Evolutionary conservation across 139 green algal species (phyloP).

Genomic region (Ettlia oleoabundans): DNA sequence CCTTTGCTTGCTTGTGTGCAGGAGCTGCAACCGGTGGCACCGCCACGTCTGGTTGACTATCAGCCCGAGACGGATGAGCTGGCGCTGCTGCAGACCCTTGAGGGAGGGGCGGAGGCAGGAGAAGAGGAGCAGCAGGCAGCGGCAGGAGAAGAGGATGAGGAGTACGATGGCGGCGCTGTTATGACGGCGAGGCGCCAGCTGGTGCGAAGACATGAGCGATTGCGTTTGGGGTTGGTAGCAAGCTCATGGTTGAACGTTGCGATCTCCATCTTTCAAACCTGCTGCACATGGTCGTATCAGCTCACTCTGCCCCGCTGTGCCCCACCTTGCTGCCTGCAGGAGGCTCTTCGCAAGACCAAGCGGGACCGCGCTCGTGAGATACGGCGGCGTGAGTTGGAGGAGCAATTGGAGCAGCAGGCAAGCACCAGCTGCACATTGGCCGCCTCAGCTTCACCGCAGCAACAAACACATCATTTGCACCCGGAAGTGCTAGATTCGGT

Average conservation of each 20-base stretch:
- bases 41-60: conserved; percentile 33
- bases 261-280: background rate
- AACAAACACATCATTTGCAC: too few relatives aligned
- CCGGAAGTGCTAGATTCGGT: too few relatives aligned
- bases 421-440: too few relatives aligned
- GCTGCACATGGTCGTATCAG: too few relatives aligned
- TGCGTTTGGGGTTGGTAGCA: too few relatives aligned
- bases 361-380: conserved; percentile 26
- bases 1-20: too few relatives aligned
- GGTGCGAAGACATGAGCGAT: too few relatives aligned
- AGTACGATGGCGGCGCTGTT: conserved; percentile 38
- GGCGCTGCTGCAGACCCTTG: conserved; percentile 48
- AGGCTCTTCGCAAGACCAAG: conserved; percentile 36
- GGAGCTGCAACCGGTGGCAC: conserved; percentile 45
- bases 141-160: conserved; percentile 27
- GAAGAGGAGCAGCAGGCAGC: conserved; percentile 5
- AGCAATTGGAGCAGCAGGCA: conserved; percentile 47
- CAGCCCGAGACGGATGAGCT: conserved; percentile 53
- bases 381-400: conserved; percentile 38
- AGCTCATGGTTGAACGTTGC: too few relatives aligned
- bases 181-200: background rate
- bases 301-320: too few relatives aligned
- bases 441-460: too few relatives aligned
- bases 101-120: background rate
- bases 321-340: too few relatives aligned